Base-by-base conservation (phyloP, 257 asterid genomes). In the Gentiana dahurica region DNA sequence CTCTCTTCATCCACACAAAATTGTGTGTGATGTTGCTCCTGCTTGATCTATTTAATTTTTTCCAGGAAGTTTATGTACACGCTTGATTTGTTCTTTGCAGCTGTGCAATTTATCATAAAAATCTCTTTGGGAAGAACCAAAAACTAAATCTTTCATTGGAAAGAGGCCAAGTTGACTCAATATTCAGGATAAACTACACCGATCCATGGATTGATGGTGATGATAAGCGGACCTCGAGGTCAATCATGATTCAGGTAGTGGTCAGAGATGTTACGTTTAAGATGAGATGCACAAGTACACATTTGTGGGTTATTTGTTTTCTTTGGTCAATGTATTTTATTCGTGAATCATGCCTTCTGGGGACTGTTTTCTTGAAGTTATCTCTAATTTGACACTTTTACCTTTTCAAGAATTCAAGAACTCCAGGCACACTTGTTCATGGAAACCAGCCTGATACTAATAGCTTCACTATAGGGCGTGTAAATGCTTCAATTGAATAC, bases 201-300 rank as follows among this genome's bases (percentile, higher is more conserved):
- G 97, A 85, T 65, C 98, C 98, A 53, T 92, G 98, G 97, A 83
- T 87, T 61, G 95, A 92, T 76, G 98, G 98, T 64, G 98, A 92
- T 68, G 97, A 92, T 78, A 92, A 80, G 76, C 78, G 97, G 75
- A 92, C 97, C 61, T 87, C 95, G 62, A 85, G 98, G 74, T 74
- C 98, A 66, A 83, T 88, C 71, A 85, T 85, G 92, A 71, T 92
- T 72, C 98, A 92, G 94, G 98, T 85, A 63, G 53, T 45, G 58
- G 63, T 62, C 24, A 24, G 24, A 24, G 24, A 24, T 36, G 45
- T n/a, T 51, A 54, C 58, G 58, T 45, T 66, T 34, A 41, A 57
- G 59, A 5, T 1, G 46, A 41, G 46, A 10, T 4, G 46, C 24
- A 24, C 24, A 24, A 24, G 24, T 24, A 24, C 24, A 24, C 9